Conservation (phyloP, 2,329 filamentous ascomycete species). For the Juglanconis sp. region DNA sequence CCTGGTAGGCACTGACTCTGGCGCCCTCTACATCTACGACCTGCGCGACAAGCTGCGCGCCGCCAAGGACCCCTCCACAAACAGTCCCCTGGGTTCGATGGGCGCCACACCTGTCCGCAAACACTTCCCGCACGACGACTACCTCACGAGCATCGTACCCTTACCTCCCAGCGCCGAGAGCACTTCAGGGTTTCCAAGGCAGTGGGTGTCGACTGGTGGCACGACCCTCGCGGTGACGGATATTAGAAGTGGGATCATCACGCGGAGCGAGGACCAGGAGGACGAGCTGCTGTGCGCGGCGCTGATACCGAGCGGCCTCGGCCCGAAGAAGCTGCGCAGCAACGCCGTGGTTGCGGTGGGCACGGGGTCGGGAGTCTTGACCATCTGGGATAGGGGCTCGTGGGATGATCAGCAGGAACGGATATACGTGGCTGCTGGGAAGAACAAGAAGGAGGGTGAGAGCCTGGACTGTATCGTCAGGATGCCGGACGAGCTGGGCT, state of each 20-base stretch:
- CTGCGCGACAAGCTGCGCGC: constrained; percentile 53
- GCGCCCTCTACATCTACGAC: constrained; percentile 84
- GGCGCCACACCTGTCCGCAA: constrained; percentile 69
- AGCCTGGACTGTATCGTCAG: constrained; percentile 75
- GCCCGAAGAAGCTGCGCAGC: constrained; percentile 60
- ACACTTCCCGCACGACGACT: constrained; percentile 85
- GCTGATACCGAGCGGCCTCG: constrained; percentile 69
- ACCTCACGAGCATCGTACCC: constrained; percentile 82
- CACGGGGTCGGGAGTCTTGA: constrained; percentile 74
- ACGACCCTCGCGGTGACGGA: constrained; percentile 90
- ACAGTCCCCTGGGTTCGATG: constrained; percentile 38
- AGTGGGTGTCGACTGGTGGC: constrained; percentile 91
- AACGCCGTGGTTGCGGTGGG: constrained; percentile 77
- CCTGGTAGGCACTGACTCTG: constrained; percentile 86
- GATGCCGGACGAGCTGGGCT: constrained; percentile 67
- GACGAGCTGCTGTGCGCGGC: constrained; percentile 83
- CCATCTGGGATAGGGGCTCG: constrained; percentile 87
- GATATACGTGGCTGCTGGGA: constrained; percentile 68
- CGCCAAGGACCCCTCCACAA: constrained; percentile 9
- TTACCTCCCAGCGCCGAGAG: constrained; percentile 76
- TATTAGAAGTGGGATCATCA: constrained; percentile 77
- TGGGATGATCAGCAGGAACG: constrained; percentile 96
- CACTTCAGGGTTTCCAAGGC: constrained; percentile 86
- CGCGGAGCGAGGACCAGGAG: constrained; percentile 90
- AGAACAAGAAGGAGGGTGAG: constrained; percentile 58